Evolutionary conservation across 441 rosid genomes (phyloP), one percentile per base, ranked within the genome.

Genomic region (Flueggea neowawraea): DNA sequence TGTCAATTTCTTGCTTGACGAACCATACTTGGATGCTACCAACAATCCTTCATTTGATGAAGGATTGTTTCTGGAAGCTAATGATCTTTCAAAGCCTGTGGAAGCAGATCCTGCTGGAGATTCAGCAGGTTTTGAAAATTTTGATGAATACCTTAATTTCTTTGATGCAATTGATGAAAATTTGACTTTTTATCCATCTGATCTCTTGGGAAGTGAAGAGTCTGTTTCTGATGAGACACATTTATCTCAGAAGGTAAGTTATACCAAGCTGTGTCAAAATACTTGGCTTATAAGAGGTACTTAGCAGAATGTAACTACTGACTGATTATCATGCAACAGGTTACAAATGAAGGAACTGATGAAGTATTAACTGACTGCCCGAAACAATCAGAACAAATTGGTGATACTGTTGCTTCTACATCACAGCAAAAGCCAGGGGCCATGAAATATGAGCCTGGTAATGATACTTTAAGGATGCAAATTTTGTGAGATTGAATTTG

Each of bases 81-180:
- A 82, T 60, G 97, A 93, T 76, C 89, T 88, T 60, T 75, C 80
- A 49, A 66, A 69, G 61, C 61, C 67, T 7, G 44, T 54, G 50
- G 85, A 75, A 69, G 72, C 72, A 28, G 81, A 78, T 41, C 58
- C 83, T 14, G 63, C 60, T 12, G 82, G 73, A 49, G 88, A 79
- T 67, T 55, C 80, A 47, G 60, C 76, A 16, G 80, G 67, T 65
- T 87, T 90, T 67, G 82, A 82, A 70, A 60, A 72, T 73, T 47
- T 85, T 55, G 91, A 89, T 9, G 96, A 94, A 60, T 94, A 83
- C 67, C 89, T 94, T 32, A 82, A 69, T 64, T 85, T 84, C 79
- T 75, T 69, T 45, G 92, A 87, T 71, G 85, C 78, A 54, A 71
- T 68, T 71, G 87, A 81, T 58, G 84, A 78, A 31, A 75, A 66